Evolutionary conservation across 2,329 filamentous ascomycete species (phyloP), one percentile per base, ranked within the genome.

Genomic region (Colletotrichum australisinense): DNA sequence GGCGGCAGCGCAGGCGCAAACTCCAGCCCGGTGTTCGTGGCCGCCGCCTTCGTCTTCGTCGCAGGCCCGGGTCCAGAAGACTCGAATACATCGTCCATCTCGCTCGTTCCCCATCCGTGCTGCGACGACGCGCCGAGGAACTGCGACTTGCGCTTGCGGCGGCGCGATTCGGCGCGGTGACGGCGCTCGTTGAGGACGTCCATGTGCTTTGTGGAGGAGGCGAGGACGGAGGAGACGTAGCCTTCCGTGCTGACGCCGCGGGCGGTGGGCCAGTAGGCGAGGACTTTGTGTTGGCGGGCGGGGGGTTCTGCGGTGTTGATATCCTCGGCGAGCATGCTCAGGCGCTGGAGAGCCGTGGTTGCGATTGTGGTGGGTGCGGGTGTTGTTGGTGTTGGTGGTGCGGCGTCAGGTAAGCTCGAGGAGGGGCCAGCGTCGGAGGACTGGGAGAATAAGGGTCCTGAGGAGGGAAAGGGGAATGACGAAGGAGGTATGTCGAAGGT

Each of bases 221-320:
- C 69, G 7, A 80, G 79, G 24, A 85, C 79, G 52, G 82, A 84
- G 19, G 84, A 85, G 3, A 83, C 72, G 67, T 86, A 86, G 53
- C 78, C 77, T 6, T 78, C 77, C 2, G 79, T 80, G 22, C 79
- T 77, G 3, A 81, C 76, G 22, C 83, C 84, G 8, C 81, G 81
- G 59, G 84, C 79, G 2, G 78, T 76, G 1, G 84, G 84, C 84
- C 84, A 86, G 73, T 80, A 80, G 5, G 81, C 78, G 1, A 86
- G 76, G 1, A 85, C 70, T 4, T 74, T 77, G 65, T 76, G 74
- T 26, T 76, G 76, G 5, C 65, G 73, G 24, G 63, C 24, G 4
- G 59, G 66, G 19, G 46, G 28, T 28, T 63, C 22, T 9, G 57
- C 19, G 22, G 53, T 59, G 32, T 72, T 64, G 59, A 72, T 24